Evolutionary conservation across 1,284 basidiomycete species (phyloP).

Genomic region (Ceratobasidium sp.): DNA sequence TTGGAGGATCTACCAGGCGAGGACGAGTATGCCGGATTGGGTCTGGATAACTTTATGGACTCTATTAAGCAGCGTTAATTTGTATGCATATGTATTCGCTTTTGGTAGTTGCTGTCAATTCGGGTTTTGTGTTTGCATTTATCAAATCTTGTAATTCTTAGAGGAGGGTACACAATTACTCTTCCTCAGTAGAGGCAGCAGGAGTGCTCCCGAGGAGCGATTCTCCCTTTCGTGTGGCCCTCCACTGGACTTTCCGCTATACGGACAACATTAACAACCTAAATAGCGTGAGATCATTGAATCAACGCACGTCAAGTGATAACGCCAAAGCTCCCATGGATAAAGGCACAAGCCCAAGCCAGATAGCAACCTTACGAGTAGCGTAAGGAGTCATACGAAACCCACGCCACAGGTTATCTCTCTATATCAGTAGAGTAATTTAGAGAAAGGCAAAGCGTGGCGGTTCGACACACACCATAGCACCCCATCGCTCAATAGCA

Average conservation of each 20-base stretch:
- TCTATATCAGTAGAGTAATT: conserved; percentile 27
- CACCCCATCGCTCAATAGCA: conserved; percentile 42
- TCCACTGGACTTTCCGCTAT: conserved; percentile 40
- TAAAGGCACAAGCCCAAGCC: conserved; percentile 38
- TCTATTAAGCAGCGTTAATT: conserved; percentile 51
- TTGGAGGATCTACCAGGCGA: conserved; percentile 89
- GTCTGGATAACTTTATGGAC: conserved; percentile 84
- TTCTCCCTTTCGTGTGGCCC: conserved; percentile 41
- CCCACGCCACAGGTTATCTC: conserved; percentile 40
- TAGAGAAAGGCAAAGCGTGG: no score
- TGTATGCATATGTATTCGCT: conserved; percentile 39
- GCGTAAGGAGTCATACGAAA: conserved; percentile 41
- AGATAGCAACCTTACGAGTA: conserved; percentile 38
- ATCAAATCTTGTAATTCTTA: no score
- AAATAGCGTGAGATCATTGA: not conserved
- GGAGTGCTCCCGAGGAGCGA: conserved; percentile 32
- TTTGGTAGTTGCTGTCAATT: conserved; percentile 13
- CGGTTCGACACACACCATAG: conserved; percentile 35
- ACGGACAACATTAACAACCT: not conserved
- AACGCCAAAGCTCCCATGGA: conserved; percentile 29
- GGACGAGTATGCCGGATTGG: conserved; percentile 87
- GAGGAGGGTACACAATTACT: conserved; percentile 8
- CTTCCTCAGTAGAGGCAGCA: conserved; percentile 16
- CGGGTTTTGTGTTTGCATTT: not conserved
- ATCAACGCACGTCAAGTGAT: conserved; percentile 36